These are phyloP conservation scores for Elongisporangium prolatum DNA, from an alignment of 352 stramenopile species.

Conservation along the genomic window DNA sequence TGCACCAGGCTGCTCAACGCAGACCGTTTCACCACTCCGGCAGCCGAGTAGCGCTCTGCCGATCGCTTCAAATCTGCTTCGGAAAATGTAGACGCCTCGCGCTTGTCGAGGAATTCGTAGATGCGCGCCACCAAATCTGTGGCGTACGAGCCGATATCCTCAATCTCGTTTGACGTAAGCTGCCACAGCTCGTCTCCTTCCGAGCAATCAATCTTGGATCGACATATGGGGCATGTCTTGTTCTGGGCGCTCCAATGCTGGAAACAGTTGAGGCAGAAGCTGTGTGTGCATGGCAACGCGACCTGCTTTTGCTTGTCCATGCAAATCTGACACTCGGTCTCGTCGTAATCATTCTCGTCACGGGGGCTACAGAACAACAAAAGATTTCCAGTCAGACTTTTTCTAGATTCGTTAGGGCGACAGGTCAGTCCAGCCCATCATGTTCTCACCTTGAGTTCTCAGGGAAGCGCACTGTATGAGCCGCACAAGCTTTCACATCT, in stretches of 20 bases:
- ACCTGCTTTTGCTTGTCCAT: slow-evolving; percentile 86
- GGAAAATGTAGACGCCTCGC: slow-evolving; percentile 33
- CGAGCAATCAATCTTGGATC: slow-evolving; percentile 63
- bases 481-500: slow-evolving; percentile 63
- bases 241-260: slow-evolving; percentile 80
- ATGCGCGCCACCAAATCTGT: slow-evolving; percentile 71
- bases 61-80: slow-evolving; percentile 46
- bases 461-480: slow-evolving; percentile 54
- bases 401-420: neutral
- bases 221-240: slow-evolving; percentile 74
- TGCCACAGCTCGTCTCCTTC: slow-evolving; percentile 77
- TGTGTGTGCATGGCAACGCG: slow-evolving; percentile 64
- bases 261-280: slow-evolving; percentile 76
- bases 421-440: neutral
- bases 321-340: slow-evolving; percentile 80
- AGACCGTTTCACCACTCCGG: slow-evolving; percentile 37
- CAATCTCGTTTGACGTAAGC: slow-evolving; percentile 62
- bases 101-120: slow-evolving; percentile 77
- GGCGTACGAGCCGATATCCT: slow-evolving; percentile 70
- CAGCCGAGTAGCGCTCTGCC: slow-evolving; percentile 33
- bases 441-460: slow-evolving; percentile 24
- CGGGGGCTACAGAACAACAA: neutral
- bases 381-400: neutral
- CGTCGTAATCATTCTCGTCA: slow-evolving; percentile 40
- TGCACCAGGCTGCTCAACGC: slow-evolving; percentile 53